Evolutionary conservation across 352 stramenopile species (phyloP).

Genomic region (Thalassiosira mediterranea): DNA sequence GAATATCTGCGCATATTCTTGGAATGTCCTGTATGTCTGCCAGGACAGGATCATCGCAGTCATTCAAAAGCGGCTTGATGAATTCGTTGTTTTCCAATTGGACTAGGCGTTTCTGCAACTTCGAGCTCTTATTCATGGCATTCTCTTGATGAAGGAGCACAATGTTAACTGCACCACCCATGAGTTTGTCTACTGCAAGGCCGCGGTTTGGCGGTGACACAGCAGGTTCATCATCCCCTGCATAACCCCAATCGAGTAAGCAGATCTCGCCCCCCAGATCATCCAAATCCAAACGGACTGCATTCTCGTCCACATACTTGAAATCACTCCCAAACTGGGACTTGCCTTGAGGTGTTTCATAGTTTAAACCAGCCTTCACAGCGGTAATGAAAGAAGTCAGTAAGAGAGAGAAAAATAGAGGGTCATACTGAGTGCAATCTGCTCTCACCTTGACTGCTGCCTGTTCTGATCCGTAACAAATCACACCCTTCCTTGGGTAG

Average conservation of each 20-base stretch:
- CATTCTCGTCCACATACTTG: conserved; percentile 18
- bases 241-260: conserved; percentile 48
- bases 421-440: not conserved
- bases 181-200: conserved; percentile 27
- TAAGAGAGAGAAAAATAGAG: not conserved
- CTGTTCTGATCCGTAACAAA: conserved; percentile 51
- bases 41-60: conserved; percentile 48
- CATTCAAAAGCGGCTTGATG: conserved; percentile 49
- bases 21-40: conserved; percentile 68
- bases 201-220: conserved; percentile 29
- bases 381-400: not conserved
- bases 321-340: not conserved
- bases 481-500: conserved; percentile 35
- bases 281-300: conserved; percentile 51
- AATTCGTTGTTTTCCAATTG: conserved; percentile 30
- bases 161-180: conserved; percentile 29
- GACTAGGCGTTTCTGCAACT: not conserved
- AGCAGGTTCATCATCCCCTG: conserved; percentile 1
- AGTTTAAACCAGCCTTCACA: conserved; percentile 12
- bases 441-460: conserved; percentile 39
- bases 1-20: conserved; percentile 44
- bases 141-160: conserved; percentile 23
- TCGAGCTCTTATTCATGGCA: not conserved
- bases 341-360: conserved; percentile 5
- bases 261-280: conserved; percentile 54